Evolutionary conservation across 768 basidiomycete species (phyloP), one percentile per base, ranked within the genome.

Genomic region (Sutorius australiensis): DNA sequence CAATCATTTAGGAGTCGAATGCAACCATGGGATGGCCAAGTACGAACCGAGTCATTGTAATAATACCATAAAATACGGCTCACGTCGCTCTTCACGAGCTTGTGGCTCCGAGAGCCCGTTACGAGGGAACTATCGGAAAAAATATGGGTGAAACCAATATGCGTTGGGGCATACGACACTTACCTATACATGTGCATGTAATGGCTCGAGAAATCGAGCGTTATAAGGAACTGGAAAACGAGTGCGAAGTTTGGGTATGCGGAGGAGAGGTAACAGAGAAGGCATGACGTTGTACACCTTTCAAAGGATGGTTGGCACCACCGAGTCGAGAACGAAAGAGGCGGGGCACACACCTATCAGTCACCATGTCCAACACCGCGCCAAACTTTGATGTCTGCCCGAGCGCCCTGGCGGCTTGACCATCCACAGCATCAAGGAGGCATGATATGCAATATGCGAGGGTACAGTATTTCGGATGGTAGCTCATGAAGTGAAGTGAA

Each of bases 181-280:
- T 62, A 95, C 95, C 95, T 97, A 71, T 98, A 97, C 97, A 98
- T 99, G 71, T 98, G 97, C 84, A 98, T 98, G 73, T 98, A 98
- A 72, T 98, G 97, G 61, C 92, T 95, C 62, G 89, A 87, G 69
- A 99, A 99, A 70, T 99, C 97, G 52, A 99, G 82, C 0, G 95
- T 84, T 72, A 99, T 99, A 56, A 99, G 82, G 74, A 91, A 87
- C 72, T 97, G 93, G 77, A 99, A 98, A 46, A 85, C 63, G 32
- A 95, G 74, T 3, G 95, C 89, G 57, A 77, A 91, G n/a, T 72
- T 63, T 5, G 94, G 93, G 73, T 98, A 98, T 47, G 83, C 92
- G 10, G 87, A 87, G 16, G 94, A 84, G 32, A 99, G 82, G 75
- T 94, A 98, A 70, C 92, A 95, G 27, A 99, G 77, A 48, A 99